A percentile compares a stretch with the other conserved stretches of the same genome.
Conservation (phyloP, 2,329 filamentous ascomycete genomes). For the Botrytis galanthina region DNA sequence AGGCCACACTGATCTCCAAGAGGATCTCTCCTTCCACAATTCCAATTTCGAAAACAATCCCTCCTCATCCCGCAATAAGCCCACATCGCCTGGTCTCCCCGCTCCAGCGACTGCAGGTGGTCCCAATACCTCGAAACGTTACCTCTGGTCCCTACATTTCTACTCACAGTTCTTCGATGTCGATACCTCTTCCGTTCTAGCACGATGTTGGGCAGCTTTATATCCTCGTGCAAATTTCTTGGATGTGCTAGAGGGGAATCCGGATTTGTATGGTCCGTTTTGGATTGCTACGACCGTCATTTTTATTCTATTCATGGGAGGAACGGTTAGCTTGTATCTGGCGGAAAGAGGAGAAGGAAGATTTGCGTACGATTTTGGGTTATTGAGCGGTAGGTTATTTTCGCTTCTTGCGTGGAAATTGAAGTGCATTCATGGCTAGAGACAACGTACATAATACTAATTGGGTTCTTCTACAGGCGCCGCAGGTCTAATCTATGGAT, state of each 20-base stretch:
- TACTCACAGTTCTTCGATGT: conserved; percentile 99
- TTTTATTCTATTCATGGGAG: conserved; percentile 90
- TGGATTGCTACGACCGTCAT: conserved; percentile 99
- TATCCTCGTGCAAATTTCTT: conserved; percentile 94
- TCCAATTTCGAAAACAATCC: conserved; percentile 72
- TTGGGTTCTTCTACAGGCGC: conserved; percentile 53
- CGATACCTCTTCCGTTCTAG: conserved; percentile 84
- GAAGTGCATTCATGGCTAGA: neutral
- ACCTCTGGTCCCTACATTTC: conserved; percentile 88
- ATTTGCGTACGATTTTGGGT: conserved; percentile 87
- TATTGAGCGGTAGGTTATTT: conserved; percentile 67
- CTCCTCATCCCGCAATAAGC: conserved; percentile 44
- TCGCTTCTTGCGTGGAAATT: neutral
- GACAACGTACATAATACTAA: neutral
- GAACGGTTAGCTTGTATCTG: conserved; percentile 91
- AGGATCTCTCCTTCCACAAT: conserved; percentile 98
- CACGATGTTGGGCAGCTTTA: conserved; percentile 83
- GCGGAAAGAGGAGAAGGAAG: conserved; percentile 63
- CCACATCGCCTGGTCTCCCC: conserved; percentile 48
- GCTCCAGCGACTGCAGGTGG: conserved; percentile 54
- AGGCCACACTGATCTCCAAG: conserved; percentile 95
- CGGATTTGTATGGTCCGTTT: conserved; percentile 93
- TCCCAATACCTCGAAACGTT: conserved; percentile 66
- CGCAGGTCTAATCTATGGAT: conserved; percentile 91
- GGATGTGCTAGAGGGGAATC: conserved; percentile 94